Percentiles rank a stretch among this genome's conserved stretches.
Conservation (phyloP, 257 asterid genomes). For the Jasminum sambac region DNA sequence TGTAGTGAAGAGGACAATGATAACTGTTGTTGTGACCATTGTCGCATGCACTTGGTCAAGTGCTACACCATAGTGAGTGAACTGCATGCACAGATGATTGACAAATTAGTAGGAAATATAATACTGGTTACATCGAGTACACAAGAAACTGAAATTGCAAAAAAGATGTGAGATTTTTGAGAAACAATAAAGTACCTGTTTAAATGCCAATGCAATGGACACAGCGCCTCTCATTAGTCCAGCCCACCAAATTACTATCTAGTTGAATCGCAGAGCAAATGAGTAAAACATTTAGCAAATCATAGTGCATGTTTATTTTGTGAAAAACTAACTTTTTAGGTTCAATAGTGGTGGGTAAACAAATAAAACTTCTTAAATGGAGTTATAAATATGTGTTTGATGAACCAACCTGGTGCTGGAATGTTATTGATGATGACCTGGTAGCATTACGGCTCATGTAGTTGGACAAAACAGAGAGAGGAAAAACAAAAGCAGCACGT, state of each 20-base stretch:
- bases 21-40: constrained; percentile 63
- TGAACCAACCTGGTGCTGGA: constrained; percentile 67
- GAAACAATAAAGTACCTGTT: constrained; percentile 57
- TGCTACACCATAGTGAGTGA: constrained; percentile 73
- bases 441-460: constrained; percentile 57
- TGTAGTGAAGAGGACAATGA: constrained; percentile 80
- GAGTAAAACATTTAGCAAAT: neutral
- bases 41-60: constrained; percentile 63
- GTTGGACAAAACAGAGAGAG: constrained; percentile 75
- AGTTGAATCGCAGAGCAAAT: constrained; percentile 2
- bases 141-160: neutral
- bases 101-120: neutral
- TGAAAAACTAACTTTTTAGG: neutral
- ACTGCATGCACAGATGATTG: constrained; percentile 39
- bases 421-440: constrained; percentile 50
- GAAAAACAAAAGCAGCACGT: constrained; percentile 95
- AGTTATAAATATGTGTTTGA: neutral
- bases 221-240: constrained; percentile 99
- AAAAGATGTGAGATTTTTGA: neutral
- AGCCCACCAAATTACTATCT: constrained; percentile 97
- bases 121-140: neutral
- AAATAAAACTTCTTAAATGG: neutral
- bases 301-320: too few species aligned
- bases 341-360: neutral
- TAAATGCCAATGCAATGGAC: constrained; percentile 92